Evolutionary conservation across 257 asterid genomes (phyloP).

Genomic region (Scutellaria baicalensis): DNA sequence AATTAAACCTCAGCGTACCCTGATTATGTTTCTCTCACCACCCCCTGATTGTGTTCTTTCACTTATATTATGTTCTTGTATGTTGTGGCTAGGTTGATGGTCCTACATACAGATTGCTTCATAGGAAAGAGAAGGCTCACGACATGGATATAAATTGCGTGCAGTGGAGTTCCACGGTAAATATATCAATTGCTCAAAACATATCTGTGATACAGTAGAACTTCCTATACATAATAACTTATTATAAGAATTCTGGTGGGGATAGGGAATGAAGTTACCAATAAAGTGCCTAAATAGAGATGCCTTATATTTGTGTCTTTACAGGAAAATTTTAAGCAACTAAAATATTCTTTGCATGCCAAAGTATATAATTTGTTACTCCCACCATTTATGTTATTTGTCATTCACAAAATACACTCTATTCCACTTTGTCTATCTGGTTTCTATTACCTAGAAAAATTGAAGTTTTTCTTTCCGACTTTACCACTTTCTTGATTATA

Average conservation of each 20-base stretch:
- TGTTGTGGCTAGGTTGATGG: constrained; percentile 32
- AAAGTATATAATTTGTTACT: no score
- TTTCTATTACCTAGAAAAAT: no score
- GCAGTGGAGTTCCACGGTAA: constrained; percentile 77
- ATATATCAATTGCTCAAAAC: neutral
- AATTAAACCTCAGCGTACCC: no score
- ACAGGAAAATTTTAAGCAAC: neutral
- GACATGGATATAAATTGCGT: constrained; percentile 86
- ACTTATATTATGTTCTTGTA: neutral
- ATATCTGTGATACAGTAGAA: neutral
- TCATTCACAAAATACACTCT: no score
- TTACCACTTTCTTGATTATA: neutral
- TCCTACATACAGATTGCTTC: constrained; percentile 59
- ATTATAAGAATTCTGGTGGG: neutral
- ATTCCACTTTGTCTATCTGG: no score
- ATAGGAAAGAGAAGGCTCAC: constrained; percentile 84
- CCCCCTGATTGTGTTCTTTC: no score
- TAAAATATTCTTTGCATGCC: neutral
- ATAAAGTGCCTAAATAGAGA: neutral
- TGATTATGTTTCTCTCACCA: no score
- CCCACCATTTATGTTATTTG: no score
- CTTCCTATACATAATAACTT: neutral
- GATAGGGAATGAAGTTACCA: neutral
- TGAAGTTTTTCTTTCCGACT: no score
- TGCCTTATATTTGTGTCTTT: neutral